Evolutionary conservation across 192 early-diverging fungal genomes (phyloP), one percentile per base, ranked within the genome.

Genomic region (Gigaspora rosea): DNA sequence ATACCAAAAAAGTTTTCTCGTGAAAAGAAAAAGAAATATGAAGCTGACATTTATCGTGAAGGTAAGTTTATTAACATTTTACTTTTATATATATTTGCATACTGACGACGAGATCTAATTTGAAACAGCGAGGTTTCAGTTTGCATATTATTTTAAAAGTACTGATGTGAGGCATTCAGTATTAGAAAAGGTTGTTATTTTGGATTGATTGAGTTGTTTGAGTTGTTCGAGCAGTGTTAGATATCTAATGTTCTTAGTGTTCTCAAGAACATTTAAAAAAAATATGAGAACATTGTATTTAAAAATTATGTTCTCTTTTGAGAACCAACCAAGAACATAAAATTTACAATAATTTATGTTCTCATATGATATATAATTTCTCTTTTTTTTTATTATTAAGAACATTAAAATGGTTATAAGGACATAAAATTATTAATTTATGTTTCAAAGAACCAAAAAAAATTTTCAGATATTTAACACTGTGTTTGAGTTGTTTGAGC

Each of bases 91-190:
- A n/a, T 10, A 61, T 61, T 61, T n/a, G 4, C n/a, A 54, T 54
- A 16, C 3, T 54, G 50, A 51, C 20, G 22, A 61, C n/a, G 22
- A 61, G 8, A 27, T n/a, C n/a, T 12, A 61, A 8, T 47, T n/a
- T 49, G 3, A 68, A 4, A 36, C n/a, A 73, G 71, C 71, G 20
- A 73, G 58, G 20, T 73, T 56, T 59, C 71, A 73, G 20, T 59
- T 73, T 32, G 71, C 71, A 11, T 73, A 73, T 36, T 73, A 73
- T 73, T 48, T 73, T 59, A 73, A 61, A 61, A 35, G 35, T 12
- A 73, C 71, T 4, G 71, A 73, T 5, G 56, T 41, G n/a, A 73
- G 36, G 35, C 71, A 73, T 59, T 73, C 71, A 0, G n/a, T 73
- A 11, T 27, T 73, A 20, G 36, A 22, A 59, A 73, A 73, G 57